Conservation (phyloP, 352 stramenopile genomes). For the Globisporangium middletonii region DNA sequence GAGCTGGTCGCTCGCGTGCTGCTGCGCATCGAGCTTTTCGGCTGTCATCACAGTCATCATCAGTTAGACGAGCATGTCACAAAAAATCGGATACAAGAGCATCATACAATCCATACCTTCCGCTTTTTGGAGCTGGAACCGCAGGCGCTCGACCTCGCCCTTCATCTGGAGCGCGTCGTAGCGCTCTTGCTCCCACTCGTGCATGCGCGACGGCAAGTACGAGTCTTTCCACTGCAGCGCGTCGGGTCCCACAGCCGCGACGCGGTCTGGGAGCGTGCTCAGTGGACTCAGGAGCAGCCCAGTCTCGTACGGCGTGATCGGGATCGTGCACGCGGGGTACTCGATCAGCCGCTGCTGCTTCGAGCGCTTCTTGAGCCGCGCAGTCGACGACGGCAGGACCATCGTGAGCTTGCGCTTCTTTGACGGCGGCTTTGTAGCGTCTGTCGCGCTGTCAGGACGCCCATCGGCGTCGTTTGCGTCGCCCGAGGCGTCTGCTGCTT, state of each 20-base stretch:
- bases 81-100: not conserved
- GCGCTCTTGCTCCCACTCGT: slow-evolving; percentile 73
- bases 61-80: not conserved
- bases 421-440: slow-evolving; percentile 12
- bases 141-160: slow-evolving; percentile 67
- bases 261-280: slow-evolving; percentile 55
- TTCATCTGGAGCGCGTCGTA: slow-evolving; percentile 73
- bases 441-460: not conserved
- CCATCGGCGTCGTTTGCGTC: slow-evolving; percentile 1
- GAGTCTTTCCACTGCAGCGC: slow-evolving; percentile 71
- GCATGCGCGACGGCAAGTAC: slow-evolving; percentile 64
- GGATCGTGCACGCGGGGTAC: slow-evolving; percentile 59
- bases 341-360: slow-evolving; percentile 43
- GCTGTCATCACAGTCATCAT: slow-evolving; percentile 20
- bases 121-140: slow-evolving; percentile 63
- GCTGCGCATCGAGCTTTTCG: slow-evolving; percentile 68
- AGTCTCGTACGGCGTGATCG: slow-evolving; percentile 56
- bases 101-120: slow-evolving; percentile 35
- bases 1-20: slow-evolving; percentile 69
- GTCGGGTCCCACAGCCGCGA: slow-evolving; percentile 54
- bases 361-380: slow-evolving; percentile 38
- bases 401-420: slow-evolving; percentile 67
- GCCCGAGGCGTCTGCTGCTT: slow-evolving; percentile 5
- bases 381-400: slow-evolving; percentile 16
- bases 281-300: slow-evolving; percentile 66